These are phyloP conservation scores for Phialocephala subalpina DNA, from an alignment of 2,329 filamentous ascomycete species.

Conservation along the genomic window DNA sequence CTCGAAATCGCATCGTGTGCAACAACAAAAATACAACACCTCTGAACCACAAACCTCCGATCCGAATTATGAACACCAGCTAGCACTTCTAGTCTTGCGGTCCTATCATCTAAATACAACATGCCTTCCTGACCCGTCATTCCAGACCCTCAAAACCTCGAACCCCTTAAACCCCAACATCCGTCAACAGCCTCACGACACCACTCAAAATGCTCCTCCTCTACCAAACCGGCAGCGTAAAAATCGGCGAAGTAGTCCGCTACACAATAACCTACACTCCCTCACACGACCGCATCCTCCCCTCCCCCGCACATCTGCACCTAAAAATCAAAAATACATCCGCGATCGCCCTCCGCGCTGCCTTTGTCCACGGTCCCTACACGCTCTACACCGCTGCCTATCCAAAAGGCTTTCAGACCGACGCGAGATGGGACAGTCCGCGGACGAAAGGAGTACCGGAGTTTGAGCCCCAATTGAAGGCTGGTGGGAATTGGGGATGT, in stretches of 20 bases:
- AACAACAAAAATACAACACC: background rate
- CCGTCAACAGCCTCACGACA: background rate
- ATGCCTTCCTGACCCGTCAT: background rate
- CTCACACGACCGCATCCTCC: constrained; percentile 86
- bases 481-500: constrained; percentile 86
- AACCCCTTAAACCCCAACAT: background rate
- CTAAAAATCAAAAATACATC: constrained; percentile 93
- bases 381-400: constrained; percentile 88
- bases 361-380: constrained; percentile 96
- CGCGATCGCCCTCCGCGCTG: constrained; percentile 87
- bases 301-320: constrained; percentile 80
- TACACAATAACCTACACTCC: constrained; percentile 94
- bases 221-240: constrained; percentile 90
- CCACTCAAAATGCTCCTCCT: constrained; percentile 78
- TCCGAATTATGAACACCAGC: background rate
- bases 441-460: constrained; percentile 81
- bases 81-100: background rate
- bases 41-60: background rate
- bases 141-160: background rate
- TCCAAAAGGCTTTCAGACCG: constrained; percentile 83
- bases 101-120: background rate
- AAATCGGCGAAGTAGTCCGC: constrained; percentile 92
- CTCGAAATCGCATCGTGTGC: constrained; percentile 7
- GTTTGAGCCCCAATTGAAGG: constrained; percentile 96
- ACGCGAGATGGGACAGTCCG: constrained; percentile 76